These are phyloP conservation scores for Linanthus parryae DNA, from an alignment of 148 eudicot species.

Conservation along the genomic window DNA sequence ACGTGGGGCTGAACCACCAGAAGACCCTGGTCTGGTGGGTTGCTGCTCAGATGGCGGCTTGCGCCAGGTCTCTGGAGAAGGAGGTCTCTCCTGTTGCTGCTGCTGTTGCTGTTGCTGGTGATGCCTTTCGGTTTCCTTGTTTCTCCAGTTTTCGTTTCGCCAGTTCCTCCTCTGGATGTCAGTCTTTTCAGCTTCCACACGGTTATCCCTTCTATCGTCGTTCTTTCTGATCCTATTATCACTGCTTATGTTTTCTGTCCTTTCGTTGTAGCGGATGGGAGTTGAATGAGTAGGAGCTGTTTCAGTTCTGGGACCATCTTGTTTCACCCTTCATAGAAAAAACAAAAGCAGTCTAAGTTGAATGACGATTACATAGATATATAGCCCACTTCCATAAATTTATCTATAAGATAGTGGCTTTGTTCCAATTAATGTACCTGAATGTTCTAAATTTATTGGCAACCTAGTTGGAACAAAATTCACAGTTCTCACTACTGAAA, in stretches of 20 bases:
- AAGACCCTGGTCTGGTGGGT: constrained; percentile 25
- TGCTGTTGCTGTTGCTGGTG: constrained; percentile 32
- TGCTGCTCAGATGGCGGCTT: constrained; percentile 54
- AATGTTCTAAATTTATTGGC: no score
- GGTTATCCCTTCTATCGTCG: constrained; percentile 45
- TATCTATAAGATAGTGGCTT: no score
- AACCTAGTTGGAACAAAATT: no score
- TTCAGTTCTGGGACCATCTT: constrained; percentile 31
- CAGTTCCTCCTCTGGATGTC: constrained; percentile 62
- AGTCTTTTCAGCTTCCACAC: constrained; percentile 34
- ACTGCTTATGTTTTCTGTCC: constrained; percentile 23
- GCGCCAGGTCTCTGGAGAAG: constrained; percentile 98
- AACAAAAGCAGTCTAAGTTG: no score
- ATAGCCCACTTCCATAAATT: no score
- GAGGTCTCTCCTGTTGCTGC: constrained; percentile 49
- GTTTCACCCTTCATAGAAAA: constrained; percentile 43
- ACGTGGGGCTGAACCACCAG: constrained; percentile 40
- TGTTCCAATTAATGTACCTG: no score
- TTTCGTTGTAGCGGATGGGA: constrained; percentile 37
- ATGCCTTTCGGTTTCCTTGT: constrained; percentile 43
- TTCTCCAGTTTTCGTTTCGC: constrained; percentile 65
- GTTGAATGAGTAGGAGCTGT: constrained; percentile 22
- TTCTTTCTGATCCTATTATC: constrained; percentile 45
- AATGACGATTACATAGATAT: no score
- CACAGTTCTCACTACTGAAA: no score